phyloP scores from a whole-genome alignment of 176 grass and related monocot genomes.

The Zea mays region DNA sequence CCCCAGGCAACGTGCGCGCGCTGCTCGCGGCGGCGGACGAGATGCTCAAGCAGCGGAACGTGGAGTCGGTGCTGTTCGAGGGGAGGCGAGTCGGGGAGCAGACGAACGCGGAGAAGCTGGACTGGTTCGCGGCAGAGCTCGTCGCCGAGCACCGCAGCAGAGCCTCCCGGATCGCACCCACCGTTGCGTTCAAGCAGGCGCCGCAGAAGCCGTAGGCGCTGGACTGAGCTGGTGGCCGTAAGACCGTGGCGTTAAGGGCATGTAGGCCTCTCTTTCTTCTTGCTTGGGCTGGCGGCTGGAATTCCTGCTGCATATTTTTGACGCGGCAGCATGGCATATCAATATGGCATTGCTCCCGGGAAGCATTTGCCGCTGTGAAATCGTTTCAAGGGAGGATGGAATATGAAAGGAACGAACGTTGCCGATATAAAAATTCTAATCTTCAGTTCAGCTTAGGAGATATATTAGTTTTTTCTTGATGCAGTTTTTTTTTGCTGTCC shows the following conservation, averaged over 20 bases:
- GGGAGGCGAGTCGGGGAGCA: constrained; percentile 73
- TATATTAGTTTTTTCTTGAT: constrained; percentile 27
- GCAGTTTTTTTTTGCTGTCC: constrained; percentile 24
- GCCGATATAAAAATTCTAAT: constrained; percentile 46
- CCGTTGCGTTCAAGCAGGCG: constrained; percentile 90
- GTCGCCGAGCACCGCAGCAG: constrained; percentile 75
- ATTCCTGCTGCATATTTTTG: constrained; percentile 80
- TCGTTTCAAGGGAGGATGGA: constrained; percentile 13
- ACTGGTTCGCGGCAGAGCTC: constrained; percentile 74
- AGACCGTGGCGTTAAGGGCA: constrained; percentile 17
- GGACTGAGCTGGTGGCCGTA: constrained; percentile 18
- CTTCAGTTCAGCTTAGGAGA: constrained; percentile 34
- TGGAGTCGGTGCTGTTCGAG: constrained; percentile 91
- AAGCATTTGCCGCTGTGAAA: constrained; percentile 33
- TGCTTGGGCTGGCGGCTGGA: constrained; percentile 41
- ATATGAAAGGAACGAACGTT: constrained; percentile 42
- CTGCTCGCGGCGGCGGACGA: constrained; percentile 74
- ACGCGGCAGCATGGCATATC: constrained; percentile 60
- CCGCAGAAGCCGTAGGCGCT: constrained; percentile 34
- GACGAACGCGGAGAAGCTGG: constrained; percentile 93
- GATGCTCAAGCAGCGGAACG: constrained; percentile 88
- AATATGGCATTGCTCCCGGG: constrained; percentile 42
- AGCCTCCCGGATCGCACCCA: constrained; percentile 79
- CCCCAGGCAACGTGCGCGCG: constrained; percentile 58
- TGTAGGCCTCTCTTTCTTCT: constrained; percentile 34